Conservation (phyloP, 306 rosid genomes). For the Pyrus betulifolia region DNA sequence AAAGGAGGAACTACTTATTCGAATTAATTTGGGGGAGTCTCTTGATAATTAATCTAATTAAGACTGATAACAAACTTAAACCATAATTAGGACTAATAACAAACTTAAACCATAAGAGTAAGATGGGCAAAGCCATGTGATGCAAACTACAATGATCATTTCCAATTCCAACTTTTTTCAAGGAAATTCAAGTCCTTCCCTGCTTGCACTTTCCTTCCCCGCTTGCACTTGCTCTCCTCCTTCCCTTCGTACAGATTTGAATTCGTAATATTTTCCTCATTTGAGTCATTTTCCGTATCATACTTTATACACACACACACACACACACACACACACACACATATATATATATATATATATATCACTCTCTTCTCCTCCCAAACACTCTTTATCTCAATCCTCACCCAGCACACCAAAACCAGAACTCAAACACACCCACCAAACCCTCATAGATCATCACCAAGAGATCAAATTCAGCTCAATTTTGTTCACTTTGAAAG, state of each 20-base stretch:
- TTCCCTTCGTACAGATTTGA: not conserved
- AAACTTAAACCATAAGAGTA: no score
- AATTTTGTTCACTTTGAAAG: not conserved
- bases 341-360: not conserved
- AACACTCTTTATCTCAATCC: not conserved
- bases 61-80: no score
- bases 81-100: no score
- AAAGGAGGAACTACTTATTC: no score
- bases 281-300: not conserved
- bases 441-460: not conserved
- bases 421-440: not conserved
- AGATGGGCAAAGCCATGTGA: no score
- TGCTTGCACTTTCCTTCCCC: no score
- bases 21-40: no score
- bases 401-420: not conserved
- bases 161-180: not conserved
- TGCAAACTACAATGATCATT: not conserved
- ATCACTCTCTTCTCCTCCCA: not conserved
- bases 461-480: not conserved
- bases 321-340: no score
- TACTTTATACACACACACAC: no score
- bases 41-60: no score
- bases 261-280: not conserved
- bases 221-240: not conserved
- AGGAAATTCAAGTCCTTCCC: not conserved